Base-by-base conservation (phyloP, 164 flowering plant species). In the Berberis vulgaris region DNA sequence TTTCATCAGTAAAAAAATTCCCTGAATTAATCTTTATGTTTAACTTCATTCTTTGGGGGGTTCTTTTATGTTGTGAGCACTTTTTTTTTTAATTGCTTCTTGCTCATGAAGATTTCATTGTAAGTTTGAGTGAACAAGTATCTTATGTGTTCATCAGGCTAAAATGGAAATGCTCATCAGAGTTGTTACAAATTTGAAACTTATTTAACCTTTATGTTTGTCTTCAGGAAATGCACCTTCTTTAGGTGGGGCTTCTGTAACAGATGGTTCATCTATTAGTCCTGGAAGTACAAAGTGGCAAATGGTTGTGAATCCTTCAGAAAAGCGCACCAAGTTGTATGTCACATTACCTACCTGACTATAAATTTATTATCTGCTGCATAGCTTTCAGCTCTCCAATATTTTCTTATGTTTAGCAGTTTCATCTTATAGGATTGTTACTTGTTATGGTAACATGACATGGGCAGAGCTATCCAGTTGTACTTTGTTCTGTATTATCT, bases 301-400 rank as follows among this genome's bases (percentile, higher is more conserved):
- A 57, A 73, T 67, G 7, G 69, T 69, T 70, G 74, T 69, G 0
- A 66, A 67, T 49, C 77, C 80, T 74, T 73, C 82, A 53, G 70
- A 73, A 69, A 82, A 83, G 74, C 84, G 83, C 53, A 72, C 75
- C 49, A 83, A 82, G 79, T 62, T 77, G 90, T 86, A 84, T 74
- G 82, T 56, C 64, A 46, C 7, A 26, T 26, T 26, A 26, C 26
- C 26, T 26, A 26, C 0, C 26, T 26, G 26, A 26, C 26, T 26
- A 26, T 26, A 26, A 26, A 26, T 26, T 26, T 26, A 0, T 26
- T 26, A 26, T 26, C 26, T 26, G 26, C 26, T 26, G 26, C 26
- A 26, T 26, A 26, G 26, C 26, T 26, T 26, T 26, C 26, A 26
- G 26, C 26, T 26, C 26, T 26, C 26, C 26, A 26, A 26, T 26